Evolutionary conservation across 169 alveolate genomes (phyloP), one percentile per base, ranked within the genome.

Genomic region (Fabrea salina): DNA sequence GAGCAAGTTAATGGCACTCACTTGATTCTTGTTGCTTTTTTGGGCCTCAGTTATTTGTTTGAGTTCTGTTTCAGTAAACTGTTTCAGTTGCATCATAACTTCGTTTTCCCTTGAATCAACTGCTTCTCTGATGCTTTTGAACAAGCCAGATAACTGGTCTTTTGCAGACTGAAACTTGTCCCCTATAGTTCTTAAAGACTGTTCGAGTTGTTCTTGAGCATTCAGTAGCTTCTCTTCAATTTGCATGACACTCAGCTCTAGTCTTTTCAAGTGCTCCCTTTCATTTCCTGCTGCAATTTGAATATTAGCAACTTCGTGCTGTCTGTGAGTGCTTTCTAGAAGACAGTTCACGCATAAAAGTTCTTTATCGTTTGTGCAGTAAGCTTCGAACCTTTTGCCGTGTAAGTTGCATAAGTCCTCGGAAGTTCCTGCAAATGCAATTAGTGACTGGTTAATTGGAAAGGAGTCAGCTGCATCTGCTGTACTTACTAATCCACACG

Each of bases 271-370:
- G 22, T 33, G 59, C 59, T 51, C 59, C 1, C 59, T 27, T 33
- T 51, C 59, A 4, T 51, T 51, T 51, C 27, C 39, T 25, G 71
- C 43, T 58, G 22, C 71, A 5, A 30, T 35, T 11, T 25, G 33
- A 58, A 58, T 25, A 3, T 30, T 58, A 35, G 43, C 71, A 22
- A 58, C 43, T 58, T 58, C 71, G 33, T 58, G 71, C 25, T n/a
- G 30, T 32, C 43, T 58, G 71, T 58, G 71, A 58, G 25, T 27
- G n/a, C 47, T 37, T 32, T 27, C 35, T 0, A 58, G 71, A 25
- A 58, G 43, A 32, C 71, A 58, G 47, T 35, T 27, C 13, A 58
- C 43, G 33, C 71, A 58, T 43, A 58, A 25, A 32, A 25, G 43
- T 3, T 32, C n/a, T 1, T 30, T 22, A 32, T 58, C 71, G 4